Evolutionary conservation across 257 asterid species (phyloP).

Genomic region (Leonotis leonurus): DNA sequence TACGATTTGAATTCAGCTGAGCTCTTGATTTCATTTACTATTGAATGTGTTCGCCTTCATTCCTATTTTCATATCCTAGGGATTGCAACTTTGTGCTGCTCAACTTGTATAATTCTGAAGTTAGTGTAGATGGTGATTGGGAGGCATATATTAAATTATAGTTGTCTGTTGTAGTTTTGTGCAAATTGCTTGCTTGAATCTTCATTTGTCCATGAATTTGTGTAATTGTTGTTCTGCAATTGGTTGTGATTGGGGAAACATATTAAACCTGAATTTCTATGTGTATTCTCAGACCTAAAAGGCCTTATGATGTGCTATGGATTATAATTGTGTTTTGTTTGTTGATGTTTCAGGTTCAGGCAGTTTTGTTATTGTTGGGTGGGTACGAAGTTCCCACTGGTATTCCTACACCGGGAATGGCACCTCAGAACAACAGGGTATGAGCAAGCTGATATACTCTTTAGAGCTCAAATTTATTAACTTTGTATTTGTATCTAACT

Average conservation of each 20-base stretch:
- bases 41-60: background rate
- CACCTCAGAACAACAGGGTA: constrained; percentile 72
- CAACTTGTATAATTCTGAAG: too few relatives aligned
- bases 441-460: background rate
- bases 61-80: background rate
- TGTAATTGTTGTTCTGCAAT: background rate
- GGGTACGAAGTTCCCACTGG: constrained; percentile 80
- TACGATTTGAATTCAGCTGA: background rate
- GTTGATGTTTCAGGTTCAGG: constrained; percentile 61
- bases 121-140: background rate
- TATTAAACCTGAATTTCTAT: background rate
- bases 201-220: too few relatives aligned
- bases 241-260: background rate
- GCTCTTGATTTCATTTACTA: background rate
- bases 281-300: background rate
- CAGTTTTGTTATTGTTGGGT: constrained; percentile 80
- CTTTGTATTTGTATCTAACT: background rate
- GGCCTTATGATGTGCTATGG: background rate
- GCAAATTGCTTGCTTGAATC: background rate
- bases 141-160: background rate
- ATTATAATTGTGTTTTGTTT: background rate
- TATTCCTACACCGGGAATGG: constrained; percentile 59
- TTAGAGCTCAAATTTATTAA: constrained; percentile 1
- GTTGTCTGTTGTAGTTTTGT: background rate
- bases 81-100: background rate